These are phyloP conservation scores for Pleodorina starrii DNA, from an alignment of 139 green algal species.

Conservation along the genomic window DNA sequence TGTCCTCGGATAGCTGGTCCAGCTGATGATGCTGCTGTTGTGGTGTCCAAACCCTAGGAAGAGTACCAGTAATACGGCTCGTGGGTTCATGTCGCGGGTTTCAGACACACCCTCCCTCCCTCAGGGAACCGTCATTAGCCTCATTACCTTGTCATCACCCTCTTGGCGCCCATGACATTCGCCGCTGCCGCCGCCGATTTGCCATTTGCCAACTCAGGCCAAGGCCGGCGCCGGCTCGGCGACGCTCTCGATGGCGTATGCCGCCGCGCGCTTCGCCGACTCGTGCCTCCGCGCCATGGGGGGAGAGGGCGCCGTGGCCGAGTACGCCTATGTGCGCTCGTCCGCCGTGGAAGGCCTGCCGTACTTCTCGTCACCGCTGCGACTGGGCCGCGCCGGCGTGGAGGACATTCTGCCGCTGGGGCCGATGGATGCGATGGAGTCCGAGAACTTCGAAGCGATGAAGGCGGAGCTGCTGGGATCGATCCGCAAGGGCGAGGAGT, in stretches of 20 bases:
- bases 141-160: background rate
- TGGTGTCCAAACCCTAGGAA: too few relatives aligned
- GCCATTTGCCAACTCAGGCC: constrained; percentile 53
- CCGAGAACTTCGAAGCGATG: constrained; percentile 76
- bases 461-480: constrained; percentile 80
- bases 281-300: constrained; percentile 81
- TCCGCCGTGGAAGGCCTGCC: constrained; percentile 54
- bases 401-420: constrained; percentile 88
- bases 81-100: too few relatives aligned
- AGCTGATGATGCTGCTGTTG: too few relatives aligned
- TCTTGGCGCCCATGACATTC: too few relatives aligned
- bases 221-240: constrained; percentile 82
- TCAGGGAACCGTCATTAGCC: too few relatives aligned
- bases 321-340: constrained; percentile 79
- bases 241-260: constrained; percentile 97
- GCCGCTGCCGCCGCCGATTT: too few relatives aligned
- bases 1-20: too few relatives aligned
- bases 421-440: constrained; percentile 77
- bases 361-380: constrained; percentile 69
- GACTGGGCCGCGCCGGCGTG: constrained; percentile 82
- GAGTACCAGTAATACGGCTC: too few relatives aligned
- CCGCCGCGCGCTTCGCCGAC: constrained; percentile 84
- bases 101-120: too few relatives aligned
- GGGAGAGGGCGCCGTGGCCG: constrained; percentile 80
- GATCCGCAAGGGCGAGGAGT: constrained; percentile 93